These are phyloP conservation scores for Turnera subulata DNA, from an alignment of 345 rosid genomes.

Conservation along the genomic window DNA sequence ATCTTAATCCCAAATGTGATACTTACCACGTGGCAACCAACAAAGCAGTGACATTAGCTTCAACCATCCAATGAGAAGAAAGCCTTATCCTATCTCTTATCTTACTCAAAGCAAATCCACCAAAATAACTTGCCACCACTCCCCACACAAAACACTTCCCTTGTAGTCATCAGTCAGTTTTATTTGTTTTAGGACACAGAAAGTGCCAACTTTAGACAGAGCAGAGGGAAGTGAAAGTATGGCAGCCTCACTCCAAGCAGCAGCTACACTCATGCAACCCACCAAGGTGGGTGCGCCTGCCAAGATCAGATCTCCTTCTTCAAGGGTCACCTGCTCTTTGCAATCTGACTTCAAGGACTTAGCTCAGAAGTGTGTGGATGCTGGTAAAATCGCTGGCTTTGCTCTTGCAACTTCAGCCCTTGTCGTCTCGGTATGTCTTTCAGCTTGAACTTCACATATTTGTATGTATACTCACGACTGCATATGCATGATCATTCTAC, in stretches of 20 bases:
- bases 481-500: too few relatives aligned
- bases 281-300: slow-evolving; percentile 47
- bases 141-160: slow-evolving; percentile 1
- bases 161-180: neutral
- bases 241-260: slow-evolving; percentile 92
- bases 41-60: slow-evolving; percentile 24
- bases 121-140: slow-evolving; percentile 9
- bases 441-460: neutral
- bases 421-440: slow-evolving; percentile 64
- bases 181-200: neutral
- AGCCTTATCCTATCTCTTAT: slow-evolving; percentile 76
- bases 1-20: slow-evolving; percentile 31
- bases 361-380: slow-evolving; percentile 65
- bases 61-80: slow-evolving; percentile 53
- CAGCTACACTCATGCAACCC: slow-evolving; percentile 81
- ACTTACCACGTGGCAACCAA: slow-evolving; percentile 49
- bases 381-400: slow-evolving; percentile 72
- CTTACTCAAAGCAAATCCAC: slow-evolving; percentile 40
- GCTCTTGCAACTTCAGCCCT: slow-evolving; percentile 96
- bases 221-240: slow-evolving; percentile 22
- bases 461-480: too few relatives aligned
- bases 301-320: slow-evolving; percentile 31
- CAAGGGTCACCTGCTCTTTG: slow-evolving; percentile 72
- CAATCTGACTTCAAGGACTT: slow-evolving; percentile 66
- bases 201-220: too few relatives aligned